Evolutionary conservation across 1,139 yeast species (phyloP), one percentile per base, ranked within the genome.

Genomic region (Magnusiomyces fungicola): DNA sequence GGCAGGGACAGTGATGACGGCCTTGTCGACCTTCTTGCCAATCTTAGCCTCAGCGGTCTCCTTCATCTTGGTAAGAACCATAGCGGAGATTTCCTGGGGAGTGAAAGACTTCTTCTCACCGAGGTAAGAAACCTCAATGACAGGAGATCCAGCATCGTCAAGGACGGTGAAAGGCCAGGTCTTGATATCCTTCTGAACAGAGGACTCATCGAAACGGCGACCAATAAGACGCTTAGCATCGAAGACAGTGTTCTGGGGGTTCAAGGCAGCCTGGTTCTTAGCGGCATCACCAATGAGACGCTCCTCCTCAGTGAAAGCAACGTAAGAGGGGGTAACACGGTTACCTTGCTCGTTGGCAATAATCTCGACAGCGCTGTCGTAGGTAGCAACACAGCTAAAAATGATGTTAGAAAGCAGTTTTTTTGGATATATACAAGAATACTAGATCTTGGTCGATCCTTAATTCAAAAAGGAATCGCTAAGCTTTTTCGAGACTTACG

Each of bases 241-340:
- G 75, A 89, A 89, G 67, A 89, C 95, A 63, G 97, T 89, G 86
- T 89, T 88, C 69, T 70, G 78, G 74, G 96, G 96, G 88, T 89
- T 88, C 74, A 88, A 78, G 70, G 96, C 96, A 70, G 96, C 96
- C 79, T 89, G 97, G 76, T 89, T 89, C 88, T 89, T 89, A 71
- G 97, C 97, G 69, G 96, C 96, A 76, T 90, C 97, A 80, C 97
- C 97, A 69, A 90, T 88, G 70, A 90, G 82, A 81, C 97, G 86
- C 80, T 89, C 97, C 77, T 86, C 90, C 70, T 85, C 83, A 68
- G 95, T 87, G 87, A 89, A 89, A 64, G 96, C 97, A 71, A 89
- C 96, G 80, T 87, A 89, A 60, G 96, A 89, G 70, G 97, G 97
- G 66, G 97, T 89, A 69, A 87, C 94, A 80, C 97, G 87, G 90